Percentiles rank a stretch among this genome's conserved stretches.
phyloP scores from a whole-genome alignment of 1,284 basidiomycete species.

The Rhodofomes roseus region DNA sequence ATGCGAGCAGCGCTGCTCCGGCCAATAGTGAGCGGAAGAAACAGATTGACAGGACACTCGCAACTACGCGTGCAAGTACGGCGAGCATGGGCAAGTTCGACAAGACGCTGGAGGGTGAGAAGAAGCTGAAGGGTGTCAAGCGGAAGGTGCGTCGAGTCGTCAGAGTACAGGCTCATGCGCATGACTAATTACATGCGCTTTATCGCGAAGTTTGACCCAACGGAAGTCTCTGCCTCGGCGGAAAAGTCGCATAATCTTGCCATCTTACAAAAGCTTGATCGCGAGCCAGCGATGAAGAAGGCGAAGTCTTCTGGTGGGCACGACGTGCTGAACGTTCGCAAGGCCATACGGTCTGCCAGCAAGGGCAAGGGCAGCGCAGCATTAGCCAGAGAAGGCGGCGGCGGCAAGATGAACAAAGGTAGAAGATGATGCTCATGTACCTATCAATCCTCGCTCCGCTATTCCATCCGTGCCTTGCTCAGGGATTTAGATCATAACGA shows the following conservation, averaged over 20 bases:
- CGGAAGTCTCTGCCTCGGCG: constrained; percentile 57
- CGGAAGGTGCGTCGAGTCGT: constrained; percentile 69
- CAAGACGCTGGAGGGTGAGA: constrained; percentile 86
- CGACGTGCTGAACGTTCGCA: constrained; percentile 75
- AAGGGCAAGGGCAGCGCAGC: constrained; percentile 63
- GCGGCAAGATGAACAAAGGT: constrained; percentile 29
- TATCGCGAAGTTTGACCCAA: constrained; percentile 89
- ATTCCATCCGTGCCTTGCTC: not conserved
- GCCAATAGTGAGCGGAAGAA: constrained; percentile 50
- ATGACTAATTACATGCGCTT: too few relatives aligned
- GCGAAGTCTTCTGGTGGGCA: constrained; percentile 59
- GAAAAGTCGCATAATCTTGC: constrained; percentile 78
- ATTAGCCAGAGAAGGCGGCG: constrained; percentile 32
- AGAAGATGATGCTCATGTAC: constrained; percentile 11
- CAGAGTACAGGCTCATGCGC: too few relatives aligned
- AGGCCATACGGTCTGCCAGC: constrained; percentile 79
- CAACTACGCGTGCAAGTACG: constrained; percentile 80
- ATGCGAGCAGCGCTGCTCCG: constrained; percentile 28
- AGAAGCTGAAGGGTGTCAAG: constrained; percentile 85
- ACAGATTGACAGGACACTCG: constrained; percentile 77
- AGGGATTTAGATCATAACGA: not conserved
- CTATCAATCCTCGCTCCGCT: not conserved
- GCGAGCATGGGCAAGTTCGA: constrained; percentile 95
- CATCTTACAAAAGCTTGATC: constrained; percentile 76
- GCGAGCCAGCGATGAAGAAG: constrained; percentile 37